These are phyloP conservation scores for Debaryomyces castellii DNA, from an alignment of 805 yeast species.

Conservation along the genomic window DNA sequence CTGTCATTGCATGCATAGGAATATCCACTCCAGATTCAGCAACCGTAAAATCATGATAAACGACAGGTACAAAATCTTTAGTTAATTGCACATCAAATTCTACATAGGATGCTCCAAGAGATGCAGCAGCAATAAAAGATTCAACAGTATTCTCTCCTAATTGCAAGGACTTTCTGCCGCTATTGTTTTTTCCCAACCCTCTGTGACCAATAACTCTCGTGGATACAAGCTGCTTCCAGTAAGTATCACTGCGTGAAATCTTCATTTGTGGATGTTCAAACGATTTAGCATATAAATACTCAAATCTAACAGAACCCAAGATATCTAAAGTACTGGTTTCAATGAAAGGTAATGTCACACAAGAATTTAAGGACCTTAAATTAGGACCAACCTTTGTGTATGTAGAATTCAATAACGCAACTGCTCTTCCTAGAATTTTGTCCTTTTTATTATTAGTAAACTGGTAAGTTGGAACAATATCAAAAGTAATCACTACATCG, in stretches of 20 bases:
- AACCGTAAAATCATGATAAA: slow-evolving; percentile 90
- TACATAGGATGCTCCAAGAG: slow-evolving; percentile 92
- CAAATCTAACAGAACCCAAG: slow-evolving; percentile 77
- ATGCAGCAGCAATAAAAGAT: slow-evolving; percentile 93
- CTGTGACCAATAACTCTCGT: slow-evolving; percentile 95
- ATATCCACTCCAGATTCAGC: slow-evolving; percentile 95
- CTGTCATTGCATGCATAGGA: slow-evolving; percentile 90
- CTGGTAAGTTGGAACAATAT: slow-evolving; percentile 86
- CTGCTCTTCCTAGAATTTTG: slow-evolving; percentile 73
- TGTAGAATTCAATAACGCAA: slow-evolving; percentile 63
- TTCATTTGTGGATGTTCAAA: slow-evolving; percentile 70
- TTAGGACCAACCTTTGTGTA: slow-evolving; percentile 68
- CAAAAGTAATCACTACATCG: slow-evolving; percentile 68
- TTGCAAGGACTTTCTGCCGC: slow-evolving; percentile 73
- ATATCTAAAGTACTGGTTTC: slow-evolving; percentile 70
- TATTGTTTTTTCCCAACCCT: slow-evolving; percentile 86
- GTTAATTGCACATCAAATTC: slow-evolving; percentile 97
- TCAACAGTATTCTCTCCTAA: slow-evolving; percentile 95
- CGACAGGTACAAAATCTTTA: slow-evolving; percentile 86
- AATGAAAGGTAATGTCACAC: slow-evolving; percentile 71
- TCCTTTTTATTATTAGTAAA: slow-evolving; percentile 26
- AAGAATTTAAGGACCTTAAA: slow-evolving; percentile 63
- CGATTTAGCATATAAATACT: slow-evolving; percentile 67
- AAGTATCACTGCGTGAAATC: slow-evolving; percentile 68
- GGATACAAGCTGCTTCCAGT: slow-evolving; percentile 87